Percentiles rank a stretch among this genome's conserved stretches.
Evolutionary conservation across 768 basidiomycete genomes (phyloP).

Genomic region (Boletus rubroflammeus): DNA sequence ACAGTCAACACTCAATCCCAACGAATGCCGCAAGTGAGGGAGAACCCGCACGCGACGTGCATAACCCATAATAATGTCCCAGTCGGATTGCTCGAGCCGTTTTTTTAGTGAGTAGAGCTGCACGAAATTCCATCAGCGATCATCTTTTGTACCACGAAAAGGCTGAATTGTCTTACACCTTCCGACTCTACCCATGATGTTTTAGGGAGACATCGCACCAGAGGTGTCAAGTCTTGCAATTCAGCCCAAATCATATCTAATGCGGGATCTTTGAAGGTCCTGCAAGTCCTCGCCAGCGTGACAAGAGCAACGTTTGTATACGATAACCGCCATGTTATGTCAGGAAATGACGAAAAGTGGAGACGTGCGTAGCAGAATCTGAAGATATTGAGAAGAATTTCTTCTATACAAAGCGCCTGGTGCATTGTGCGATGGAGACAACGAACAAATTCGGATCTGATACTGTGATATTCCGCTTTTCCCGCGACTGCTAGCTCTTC

Average conservation of each 20-base stretch:
- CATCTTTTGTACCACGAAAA: not conserved
- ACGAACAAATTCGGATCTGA: too few relatives aligned
- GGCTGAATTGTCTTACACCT: slow-evolving; percentile 1
- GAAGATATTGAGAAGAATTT: slow-evolving; percentile 14
- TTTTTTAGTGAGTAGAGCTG: slow-evolving; percentile 3
- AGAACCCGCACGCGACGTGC: slow-evolving; percentile 8
- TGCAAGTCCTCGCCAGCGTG: slow-evolving; percentile 9
- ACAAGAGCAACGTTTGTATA: slow-evolving; percentile 2
- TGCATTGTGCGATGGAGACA: not conserved
- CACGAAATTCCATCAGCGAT: not conserved
- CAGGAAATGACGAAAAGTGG: too few relatives aligned
- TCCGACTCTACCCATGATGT: not conserved
- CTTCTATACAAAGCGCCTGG: slow-evolving; percentile 3
- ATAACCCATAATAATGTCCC: slow-evolving; percentile 9
- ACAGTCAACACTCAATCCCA: not conserved
- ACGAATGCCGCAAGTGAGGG: not conserved
- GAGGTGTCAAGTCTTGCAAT: slow-evolving; percentile 8
- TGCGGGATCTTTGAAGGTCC: slow-evolving; percentile 11
- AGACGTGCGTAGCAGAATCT: not conserved
- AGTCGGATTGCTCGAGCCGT: not conserved
- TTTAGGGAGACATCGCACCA: slow-evolving; percentile 9
- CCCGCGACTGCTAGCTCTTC: too few relatives aligned
- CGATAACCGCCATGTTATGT: too few relatives aligned
- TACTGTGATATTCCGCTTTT: too few relatives aligned
- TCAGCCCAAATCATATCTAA: slow-evolving; percentile 11